Evolutionary conservation across 2,329 filamentous ascomycete genomes (phyloP).

Genomic region (Aureobasidium vineae): DNA sequence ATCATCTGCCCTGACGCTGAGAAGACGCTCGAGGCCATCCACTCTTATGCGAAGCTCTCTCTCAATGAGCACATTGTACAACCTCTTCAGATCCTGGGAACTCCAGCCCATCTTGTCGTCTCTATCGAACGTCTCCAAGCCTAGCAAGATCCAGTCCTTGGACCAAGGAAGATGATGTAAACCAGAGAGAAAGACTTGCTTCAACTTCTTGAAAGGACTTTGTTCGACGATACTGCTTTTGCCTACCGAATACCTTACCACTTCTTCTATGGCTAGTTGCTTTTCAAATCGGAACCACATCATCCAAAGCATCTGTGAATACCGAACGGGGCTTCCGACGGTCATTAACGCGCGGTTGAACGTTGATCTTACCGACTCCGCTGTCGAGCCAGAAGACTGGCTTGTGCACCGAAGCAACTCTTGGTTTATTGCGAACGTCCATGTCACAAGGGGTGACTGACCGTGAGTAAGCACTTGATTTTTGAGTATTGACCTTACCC

Average conservation of each 20-base stretch:
- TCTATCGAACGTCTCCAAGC: constrained; percentile 48
- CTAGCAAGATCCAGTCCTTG: constrained; percentile 59
- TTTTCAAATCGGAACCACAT: constrained; percentile 36
- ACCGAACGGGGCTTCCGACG: constrained; percentile 39
- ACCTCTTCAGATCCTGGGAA: constrained; percentile 51
- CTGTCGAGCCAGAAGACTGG: constrained; percentile 30
- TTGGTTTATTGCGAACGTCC: constrained; percentile 56
- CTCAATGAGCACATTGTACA: constrained; percentile 59
- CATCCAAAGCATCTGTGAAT: constrained; percentile 34
- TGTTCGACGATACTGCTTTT: not conserved
- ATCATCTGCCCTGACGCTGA: not conserved
- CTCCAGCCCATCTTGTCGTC: constrained; percentile 38
- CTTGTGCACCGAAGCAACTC: constrained; percentile 51
- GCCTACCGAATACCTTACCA: not conserved
- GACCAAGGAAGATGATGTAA: constrained; percentile 61
- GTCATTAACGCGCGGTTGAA: constrained; percentile 44
- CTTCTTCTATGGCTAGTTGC: not conserved
- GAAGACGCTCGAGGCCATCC: constrained; percentile 25
- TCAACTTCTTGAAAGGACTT: constrained; percentile 18
- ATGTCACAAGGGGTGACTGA: constrained; percentile 47
- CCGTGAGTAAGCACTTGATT: constrained; percentile 38
- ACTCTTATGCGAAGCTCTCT: constrained; percentile 56
- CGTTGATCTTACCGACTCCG: constrained; percentile 45
- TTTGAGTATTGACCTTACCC: constrained; percentile 65
- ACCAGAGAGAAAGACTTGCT: constrained; percentile 36